These are phyloP conservation scores for Zygoascus bituminiphila DNA, from an alignment of 805 yeast genomes.

Conservation along the genomic window DNA sequence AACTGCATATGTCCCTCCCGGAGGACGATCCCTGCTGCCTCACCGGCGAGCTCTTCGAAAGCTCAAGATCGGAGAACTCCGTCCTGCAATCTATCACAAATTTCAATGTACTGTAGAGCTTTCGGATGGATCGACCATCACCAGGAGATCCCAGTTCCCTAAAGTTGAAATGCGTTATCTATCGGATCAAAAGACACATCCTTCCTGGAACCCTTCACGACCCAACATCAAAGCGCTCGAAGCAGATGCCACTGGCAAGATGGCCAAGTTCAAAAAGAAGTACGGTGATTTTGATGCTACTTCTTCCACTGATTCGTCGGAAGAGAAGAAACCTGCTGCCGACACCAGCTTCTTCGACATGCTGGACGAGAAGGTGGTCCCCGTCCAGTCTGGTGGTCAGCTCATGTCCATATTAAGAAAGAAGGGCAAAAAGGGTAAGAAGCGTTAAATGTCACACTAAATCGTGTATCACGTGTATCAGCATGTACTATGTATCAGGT, in stretches of 20 bases:
- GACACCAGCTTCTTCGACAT: slow-evolving; percentile 42
- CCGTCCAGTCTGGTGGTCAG: slow-evolving; percentile 50
- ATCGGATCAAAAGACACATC: slow-evolving; percentile 78
- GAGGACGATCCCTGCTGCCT: slow-evolving; percentile 11
- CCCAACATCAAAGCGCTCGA: slow-evolving; percentile 66
- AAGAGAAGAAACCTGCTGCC: slow-evolving; percentile 26
- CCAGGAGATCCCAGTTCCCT: slow-evolving; percentile 80
- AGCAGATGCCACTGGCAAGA: slow-evolving; percentile 76
- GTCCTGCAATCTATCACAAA: slow-evolving; percentile 89
- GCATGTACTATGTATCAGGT: background rate
- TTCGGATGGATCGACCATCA: slow-evolving; percentile 87
- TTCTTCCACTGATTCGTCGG: slow-evolving; percentile 1
- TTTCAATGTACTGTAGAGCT: slow-evolving; percentile 85
- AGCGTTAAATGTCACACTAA: background rate
- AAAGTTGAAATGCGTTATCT: slow-evolving; percentile 78
- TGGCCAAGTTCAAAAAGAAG: slow-evolving; percentile 34
- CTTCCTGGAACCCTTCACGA: slow-evolving; percentile 84
- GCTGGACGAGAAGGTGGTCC: slow-evolving; percentile 48
- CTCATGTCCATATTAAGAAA: slow-evolving; percentile 37
- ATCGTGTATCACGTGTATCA: background rate
- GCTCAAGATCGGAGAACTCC: slow-evolving; percentile 58
- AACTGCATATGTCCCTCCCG: slow-evolving; percentile 17
- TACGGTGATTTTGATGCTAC: slow-evolving; percentile 15
- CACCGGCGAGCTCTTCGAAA: slow-evolving; percentile 19
- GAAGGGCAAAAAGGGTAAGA: slow-evolving; percentile 30